Evolutionary conservation across 257 asterid species (phyloP), one percentile per base, ranked within the genome.

Genomic region (Solanum pennellii): DNA sequence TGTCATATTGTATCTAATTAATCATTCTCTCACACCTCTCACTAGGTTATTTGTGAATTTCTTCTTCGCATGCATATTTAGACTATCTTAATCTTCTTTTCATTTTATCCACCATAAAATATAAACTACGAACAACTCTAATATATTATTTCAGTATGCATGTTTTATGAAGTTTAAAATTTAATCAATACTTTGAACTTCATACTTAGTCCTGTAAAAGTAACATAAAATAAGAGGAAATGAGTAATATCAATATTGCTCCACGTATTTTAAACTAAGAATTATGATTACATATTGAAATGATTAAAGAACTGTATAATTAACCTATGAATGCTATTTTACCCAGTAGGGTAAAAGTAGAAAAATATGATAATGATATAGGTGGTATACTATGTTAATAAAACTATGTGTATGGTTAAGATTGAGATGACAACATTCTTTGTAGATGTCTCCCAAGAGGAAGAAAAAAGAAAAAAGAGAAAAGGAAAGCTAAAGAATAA

Each of bases 351-450:
- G 42, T 39, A 5, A 56, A 52, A 35, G 80, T 47, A 18, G 20
- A 16, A 42, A 10, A 33, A 18, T 9, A 62, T 29, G 31, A 23
- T 29, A 45, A 72, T 42, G 72, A 44, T 20, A 29, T 16, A 27
- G 25, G 11, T 33, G 35, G 74, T 35, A 75, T 83, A 72, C 35
- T 45, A 44, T 83, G 69, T 80, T 45, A 62, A 62, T 45, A 62
- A 62, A 27, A 5, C 27, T 66, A 87, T 52, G 65, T 69, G 35
- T 71, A 59, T 83, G 80, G 87, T 73, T 59, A 74, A 84, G 87
- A 88, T 74, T 83, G 88, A 74, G 23, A 83, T 73, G 84, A n/a
- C 77, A 83, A 87, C 89, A 83, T 73, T 79, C 29, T 68, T 59
- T 27, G 60, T 29, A 85, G 60, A 79, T 88, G 90, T 87, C 56